phyloP scores from a whole-genome alignment of 805 yeast genomes.

The Candida koratica region DNA sequence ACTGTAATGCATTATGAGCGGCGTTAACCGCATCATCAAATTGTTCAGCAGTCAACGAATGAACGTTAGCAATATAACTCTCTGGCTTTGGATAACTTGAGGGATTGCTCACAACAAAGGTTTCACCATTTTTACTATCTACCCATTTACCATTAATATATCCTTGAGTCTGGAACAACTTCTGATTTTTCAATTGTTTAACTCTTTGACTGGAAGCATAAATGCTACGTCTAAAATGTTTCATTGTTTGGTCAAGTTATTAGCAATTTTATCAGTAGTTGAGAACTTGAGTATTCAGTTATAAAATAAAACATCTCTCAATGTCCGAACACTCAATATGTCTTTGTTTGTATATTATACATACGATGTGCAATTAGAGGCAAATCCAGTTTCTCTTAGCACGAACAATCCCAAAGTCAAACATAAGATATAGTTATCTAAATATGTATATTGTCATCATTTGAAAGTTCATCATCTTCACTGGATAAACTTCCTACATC shows the following conservation, averaged over 20 bases:
- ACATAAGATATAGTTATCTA: too few species aligned
- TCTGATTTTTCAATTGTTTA: constrained; percentile 11
- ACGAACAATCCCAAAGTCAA: neutral
- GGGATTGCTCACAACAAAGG: constrained; percentile 73
- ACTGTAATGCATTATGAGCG: constrained; percentile 51
- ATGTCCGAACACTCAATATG: too few species aligned
- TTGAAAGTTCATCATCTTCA: constrained; percentile 36
- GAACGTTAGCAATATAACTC: constrained; percentile 48
- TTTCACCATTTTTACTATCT: constrained; percentile 33
- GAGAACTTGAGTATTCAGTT: constrained; percentile 3
- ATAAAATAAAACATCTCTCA: neutral
- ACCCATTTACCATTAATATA: constrained; percentile 76
- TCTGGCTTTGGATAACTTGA: constrained; percentile 44
- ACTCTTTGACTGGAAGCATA: constrained; percentile 9
- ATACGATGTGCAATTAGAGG: constrained; percentile 3
- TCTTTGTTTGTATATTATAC: too few species aligned
- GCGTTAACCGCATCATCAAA: constrained; percentile 50
- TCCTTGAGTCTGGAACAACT: constrained; percentile 43
- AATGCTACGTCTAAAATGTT: constrained; percentile 2
- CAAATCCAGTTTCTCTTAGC: neutral
- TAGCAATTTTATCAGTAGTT: constrained; percentile 6
- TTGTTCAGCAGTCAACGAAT: constrained; percentile 49
- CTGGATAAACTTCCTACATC: constrained; percentile 49
- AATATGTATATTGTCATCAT: constrained; percentile 14
- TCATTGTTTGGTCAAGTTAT: too few species aligned